These are phyloP conservation scores for Asclepias syriaca DNA, from an alignment of 257 asterid species.

Conservation along the genomic window DNA sequence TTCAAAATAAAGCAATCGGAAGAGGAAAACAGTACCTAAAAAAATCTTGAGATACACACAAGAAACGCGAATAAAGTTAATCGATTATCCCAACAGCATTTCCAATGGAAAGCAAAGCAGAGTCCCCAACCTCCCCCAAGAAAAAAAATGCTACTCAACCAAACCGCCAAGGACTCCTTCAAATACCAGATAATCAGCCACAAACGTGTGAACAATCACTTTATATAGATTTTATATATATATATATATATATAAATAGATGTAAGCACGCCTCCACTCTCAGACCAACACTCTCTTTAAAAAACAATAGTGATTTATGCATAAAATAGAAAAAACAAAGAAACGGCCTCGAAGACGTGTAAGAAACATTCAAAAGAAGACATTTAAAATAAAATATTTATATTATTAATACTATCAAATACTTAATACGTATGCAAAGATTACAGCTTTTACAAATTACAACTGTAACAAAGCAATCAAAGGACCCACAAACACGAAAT, in stretches of 20 bases:
- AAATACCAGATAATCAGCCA: conserved; percentile 21
- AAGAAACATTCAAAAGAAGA: conserved; percentile 45
- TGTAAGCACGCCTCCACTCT: conserved; percentile 32
- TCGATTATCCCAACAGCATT: conserved; percentile 27
- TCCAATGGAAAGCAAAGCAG: conserved; percentile 20
- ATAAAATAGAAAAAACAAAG: conserved; percentile 22
- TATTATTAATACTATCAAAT: conserved; percentile 18
- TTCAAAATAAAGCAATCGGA: conserved; percentile 15
- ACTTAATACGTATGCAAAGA: conserved; percentile 4
- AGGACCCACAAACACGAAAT: conserved; percentile 18
- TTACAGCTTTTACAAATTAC: conserved; percentile 43
- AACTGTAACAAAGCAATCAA: conserved; percentile 36
- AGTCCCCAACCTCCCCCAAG: conserved; percentile 16
- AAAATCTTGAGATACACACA: conserved; percentile 17
- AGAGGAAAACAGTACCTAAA: conserved; percentile 22
- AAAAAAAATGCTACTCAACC: conserved; percentile 19
- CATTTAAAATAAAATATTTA: conserved; percentile 6
- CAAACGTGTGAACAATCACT: conserved; percentile 23
- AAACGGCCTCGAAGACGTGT: conserved; percentile 56
- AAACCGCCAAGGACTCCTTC: conserved; percentile 18
- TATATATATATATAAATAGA: conserved; percentile 7
- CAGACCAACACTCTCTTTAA: conserved; percentile 16
- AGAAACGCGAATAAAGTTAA: conserved; percentile 19
- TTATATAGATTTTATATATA: conserved; percentile 4
- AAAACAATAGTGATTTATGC: not conserved